Conservation (phyloP, 805 yeast genomes). For the Jamesozyma hellenica region DNA sequence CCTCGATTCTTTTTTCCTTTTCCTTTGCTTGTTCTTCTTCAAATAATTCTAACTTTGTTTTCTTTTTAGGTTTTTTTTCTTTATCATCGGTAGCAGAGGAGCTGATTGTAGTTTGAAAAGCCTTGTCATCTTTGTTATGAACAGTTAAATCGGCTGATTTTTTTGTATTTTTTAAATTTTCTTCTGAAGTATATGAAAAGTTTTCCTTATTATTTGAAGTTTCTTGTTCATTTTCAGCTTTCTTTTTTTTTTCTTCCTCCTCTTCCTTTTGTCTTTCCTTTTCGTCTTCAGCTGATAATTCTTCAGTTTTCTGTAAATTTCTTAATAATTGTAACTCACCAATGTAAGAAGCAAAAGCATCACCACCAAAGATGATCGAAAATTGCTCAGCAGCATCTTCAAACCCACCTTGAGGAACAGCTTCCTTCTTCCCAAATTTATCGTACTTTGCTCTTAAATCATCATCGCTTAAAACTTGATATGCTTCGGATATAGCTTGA, state of each 20-base stretch:
- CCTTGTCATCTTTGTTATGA: neutral
- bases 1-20: slow-evolving; percentile 54
- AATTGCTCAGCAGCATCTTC: slow-evolving; percentile 69
- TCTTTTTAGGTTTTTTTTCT: slow-evolving; percentile 31
- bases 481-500: slow-evolving; percentile 54
- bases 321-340: slow-evolving; percentile 78
- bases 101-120: neutral
- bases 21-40: slow-evolving; percentile 70
- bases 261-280: slow-evolving; percentile 29
- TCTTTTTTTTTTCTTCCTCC: slow-evolving; percentile 28
- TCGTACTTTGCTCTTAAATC: slow-evolving; percentile 58
- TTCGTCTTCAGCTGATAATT: slow-evolving; percentile 39
- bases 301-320: slow-evolving; percentile 58
- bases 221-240: slow-evolving; percentile 1
- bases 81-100: slow-evolving; percentile 5
- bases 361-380: slow-evolving; percentile 76
- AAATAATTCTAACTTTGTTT: slow-evolving; percentile 44
- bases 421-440: slow-evolving; percentile 63
- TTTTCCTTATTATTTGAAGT: neutral
- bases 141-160: neutral
- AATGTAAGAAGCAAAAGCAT: slow-evolving; percentile 74
- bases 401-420: slow-evolving; percentile 60
- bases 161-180: neutral
- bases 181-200: neutral
- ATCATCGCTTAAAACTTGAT: slow-evolving; percentile 64